Evolutionary conservation across 352 stramenopile species (phyloP), one percentile per base, ranked within the genome.

Genomic region (Thalassiosira exigua): DNA sequence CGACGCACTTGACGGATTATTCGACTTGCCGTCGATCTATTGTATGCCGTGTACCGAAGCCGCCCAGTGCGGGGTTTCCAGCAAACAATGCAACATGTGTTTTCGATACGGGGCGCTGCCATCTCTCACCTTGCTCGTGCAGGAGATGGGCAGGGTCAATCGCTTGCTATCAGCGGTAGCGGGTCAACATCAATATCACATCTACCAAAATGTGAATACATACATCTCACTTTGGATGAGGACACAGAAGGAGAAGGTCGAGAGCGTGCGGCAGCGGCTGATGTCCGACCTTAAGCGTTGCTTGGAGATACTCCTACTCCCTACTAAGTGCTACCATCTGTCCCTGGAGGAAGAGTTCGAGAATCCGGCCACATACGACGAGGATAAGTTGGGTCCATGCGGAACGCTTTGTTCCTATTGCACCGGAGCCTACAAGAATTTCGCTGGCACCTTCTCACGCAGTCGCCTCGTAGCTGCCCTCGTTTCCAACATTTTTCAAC

Each of bases 261-360:
- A 41, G 22, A n/a, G 4, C 0, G 39, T 59, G 4, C 17, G 60
- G 19, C 3, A 59, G 24, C 1, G 24, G 14, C 19, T 61, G 14
- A 21, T 7, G 22, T 0, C 33, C 3, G 3, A 71, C 11, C 39
- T 71, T 12, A 29, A 61, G 26, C 4, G 33, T 19, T 29, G 58
- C 3, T 24, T 71, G 0, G 5, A 19, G 9, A 39, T 71, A 26
- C 1, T 60, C 19, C 17, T 71, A 11, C 50, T 61, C 14, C 61
- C 61, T 39, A 52, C 24, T 0, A 17, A 61, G 30, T 61, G 61
- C 32, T 71, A 61, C 22, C 61, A 71, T 58, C 22, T 17, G 17
- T 17, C 36, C 7, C 36, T 46, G 9, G 36, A 46, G 17, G 36
- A 17, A 46, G 9, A 46, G 7, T 17, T 46, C 17, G 7, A 46